Percentiles rank a stretch among this genome's conserved stretches.
Conservation (phyloP, 2,329 filamentous ascomycete genomes). For the Epichloe elymi region DNA sequence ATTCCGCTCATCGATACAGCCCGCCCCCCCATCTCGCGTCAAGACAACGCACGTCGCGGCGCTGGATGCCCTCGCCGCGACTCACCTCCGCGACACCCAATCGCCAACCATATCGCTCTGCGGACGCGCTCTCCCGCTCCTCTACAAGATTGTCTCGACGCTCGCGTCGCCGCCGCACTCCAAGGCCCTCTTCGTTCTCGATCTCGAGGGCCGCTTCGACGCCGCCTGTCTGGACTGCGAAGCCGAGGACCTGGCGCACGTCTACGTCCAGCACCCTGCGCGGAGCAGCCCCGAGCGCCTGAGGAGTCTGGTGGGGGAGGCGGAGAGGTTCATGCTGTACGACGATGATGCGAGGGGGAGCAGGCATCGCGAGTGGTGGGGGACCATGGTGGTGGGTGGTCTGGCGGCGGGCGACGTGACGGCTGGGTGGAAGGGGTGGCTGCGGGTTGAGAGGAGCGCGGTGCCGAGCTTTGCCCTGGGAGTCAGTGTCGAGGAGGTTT, state of each 20-base stretch:
- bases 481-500: constrained; percentile 31
- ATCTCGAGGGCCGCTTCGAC: constrained; percentile 43
- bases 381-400: constrained; percentile 39
- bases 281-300: constrained; percentile 15
- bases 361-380: constrained; percentile 40
- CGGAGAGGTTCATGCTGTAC: constrained; percentile 39
- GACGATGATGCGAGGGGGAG: constrained; percentile 25
- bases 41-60: constrained; percentile 27
- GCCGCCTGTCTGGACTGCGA: constrained; percentile 29
- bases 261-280: constrained; percentile 35
- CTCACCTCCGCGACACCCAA: constrained; percentile 35
- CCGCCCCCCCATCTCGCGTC: not conserved
- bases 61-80: constrained; percentile 32
- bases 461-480: constrained; percentile 26
- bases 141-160: constrained; percentile 41
- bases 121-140: constrained; percentile 39
- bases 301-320: constrained; percentile 25
- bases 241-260: constrained; percentile 30
- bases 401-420: constrained; percentile 20
- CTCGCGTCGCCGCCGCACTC: constrained; percentile 34
- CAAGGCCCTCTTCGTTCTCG: constrained; percentile 40
- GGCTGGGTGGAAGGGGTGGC: constrained; percentile 34
- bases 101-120: constrained; percentile 34
- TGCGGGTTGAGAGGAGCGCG: constrained; percentile 33
- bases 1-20: not conserved